These are phyloP conservation scores for Alternaria metachromatica DNA, from an alignment of 2,329 filamentous ascomycete species.

Conservation along the genomic window DNA sequence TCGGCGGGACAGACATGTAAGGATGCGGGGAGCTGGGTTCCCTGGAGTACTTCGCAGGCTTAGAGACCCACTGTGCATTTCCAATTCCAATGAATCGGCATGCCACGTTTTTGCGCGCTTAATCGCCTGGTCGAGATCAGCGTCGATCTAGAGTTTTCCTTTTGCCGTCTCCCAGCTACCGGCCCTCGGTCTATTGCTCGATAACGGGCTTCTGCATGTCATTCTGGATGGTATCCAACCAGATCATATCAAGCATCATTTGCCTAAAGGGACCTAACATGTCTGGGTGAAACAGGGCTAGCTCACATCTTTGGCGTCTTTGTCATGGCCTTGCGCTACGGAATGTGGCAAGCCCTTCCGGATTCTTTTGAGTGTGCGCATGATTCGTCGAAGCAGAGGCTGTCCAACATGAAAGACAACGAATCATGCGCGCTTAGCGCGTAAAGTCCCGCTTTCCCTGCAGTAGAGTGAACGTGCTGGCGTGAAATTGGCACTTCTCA, in stretches of 20 bases:
- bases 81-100: constrained; percentile 1
- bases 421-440: neutral
- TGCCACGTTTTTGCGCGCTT: constrained; percentile 3
- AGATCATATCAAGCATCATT: neutral
- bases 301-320: neutral
- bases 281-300: neutral
- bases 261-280: neutral
- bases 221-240: neutral
- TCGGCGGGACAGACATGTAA: neutral
- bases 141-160: neutral
- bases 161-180: neutral
- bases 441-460: neutral
- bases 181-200: neutral
- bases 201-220: neutral
- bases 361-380: neutral
- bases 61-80: neutral
- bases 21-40: neutral
- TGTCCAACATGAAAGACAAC: neutral
- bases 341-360: constrained; percentile 13
- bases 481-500: neutral
- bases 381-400: constrained; percentile 2
- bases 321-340: constrained; percentile 1
- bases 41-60: neutral
- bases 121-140: neutral
- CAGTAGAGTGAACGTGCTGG: neutral